Conservation (phyloP, 495 filamentous ascomycete species). For the Aspergillus coremiiformis region DNA sequence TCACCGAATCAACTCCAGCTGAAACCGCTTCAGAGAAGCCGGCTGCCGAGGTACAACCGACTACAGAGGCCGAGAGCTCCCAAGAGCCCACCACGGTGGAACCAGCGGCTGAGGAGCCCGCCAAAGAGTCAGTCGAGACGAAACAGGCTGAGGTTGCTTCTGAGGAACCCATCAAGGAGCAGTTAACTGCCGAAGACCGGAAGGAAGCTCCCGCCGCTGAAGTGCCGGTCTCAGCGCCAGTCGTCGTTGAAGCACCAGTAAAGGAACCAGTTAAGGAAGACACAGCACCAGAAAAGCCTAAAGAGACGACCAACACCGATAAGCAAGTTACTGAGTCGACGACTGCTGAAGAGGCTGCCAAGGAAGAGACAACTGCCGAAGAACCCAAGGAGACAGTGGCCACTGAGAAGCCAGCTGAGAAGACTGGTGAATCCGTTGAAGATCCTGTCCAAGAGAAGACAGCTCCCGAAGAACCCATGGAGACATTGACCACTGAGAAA, state of each 20-base stretch:
- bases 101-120: background rate
- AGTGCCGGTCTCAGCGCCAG: background rate
- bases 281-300: background rate
- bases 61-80: background rate
- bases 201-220: background rate
- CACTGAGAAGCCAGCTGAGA: background rate
- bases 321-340: background rate
- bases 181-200: constrained; percentile 4
- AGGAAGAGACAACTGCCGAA: background rate
- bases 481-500: background rate
- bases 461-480: background rate
- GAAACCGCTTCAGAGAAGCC: background rate
- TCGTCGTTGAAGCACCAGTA: constrained; percentile 1
- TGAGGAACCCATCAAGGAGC: constrained; percentile 6
- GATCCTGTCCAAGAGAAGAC: constrained; percentile 1
- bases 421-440: background rate
- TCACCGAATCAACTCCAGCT: background rate
- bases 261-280: constrained; percentile 11
- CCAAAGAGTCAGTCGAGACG: background rate
- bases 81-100: background rate
- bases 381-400: background rate
- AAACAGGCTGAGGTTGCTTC: background rate
- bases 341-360: constrained; percentile 1
- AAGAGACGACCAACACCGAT: background rate
- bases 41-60: background rate